Base-by-base conservation (phyloP, 768 basidiomycete genomes). In the Filobasidium floriforme region DNA sequence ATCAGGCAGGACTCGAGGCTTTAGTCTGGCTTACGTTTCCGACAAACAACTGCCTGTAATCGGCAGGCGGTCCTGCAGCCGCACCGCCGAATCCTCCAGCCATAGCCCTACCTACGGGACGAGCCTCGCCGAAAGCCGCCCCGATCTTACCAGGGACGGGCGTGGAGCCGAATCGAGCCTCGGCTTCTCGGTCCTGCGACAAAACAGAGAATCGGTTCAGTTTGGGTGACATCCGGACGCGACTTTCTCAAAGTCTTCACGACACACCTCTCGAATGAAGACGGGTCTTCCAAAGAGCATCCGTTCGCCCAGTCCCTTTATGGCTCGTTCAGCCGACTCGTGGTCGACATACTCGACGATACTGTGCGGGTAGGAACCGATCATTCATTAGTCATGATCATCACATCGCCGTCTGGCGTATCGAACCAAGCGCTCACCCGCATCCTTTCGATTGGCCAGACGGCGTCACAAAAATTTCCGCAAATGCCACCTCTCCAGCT, bases 401-500 rank as follows among this genome's bases (percentile, higher is more conserved):
- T 32, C 12, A 51, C 46, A 5, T 51, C 4, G 5, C 12, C 46
- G 12, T 51, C 24, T 12, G 12, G 3, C 19, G 46, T 51, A 51
- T 41, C 46, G 67, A 43, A 57, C 18, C 52, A 19, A 37, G 10
- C 3, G 15, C 93, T 81, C 75, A 97, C 96, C 94, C 94, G 87
- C 94, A 99, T 78, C 94, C 94, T 80, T 99, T 99, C 28, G 93
- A 97, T 63, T 94, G 86, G 37, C 94, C 94, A 24, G 89, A 93
- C 18, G 94, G 94, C 7, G 96, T 96, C 73, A 92, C 83, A 76
- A 99, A 86, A 73, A 99, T 92, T 87, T 99, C 94, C 85, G 94
- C 90, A 86, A 99, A 99, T 80, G 94, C 88, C 78, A 97, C 93
- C 84, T 93, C 92, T 84, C 94, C 94, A 87, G 91, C 94, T 68